Percentiles rank a stretch among this genome's conserved stretches.
phyloP scores from a whole-genome alignment of 176 grass and related monocot genomes.

The Aegilops speltoides region DNA sequence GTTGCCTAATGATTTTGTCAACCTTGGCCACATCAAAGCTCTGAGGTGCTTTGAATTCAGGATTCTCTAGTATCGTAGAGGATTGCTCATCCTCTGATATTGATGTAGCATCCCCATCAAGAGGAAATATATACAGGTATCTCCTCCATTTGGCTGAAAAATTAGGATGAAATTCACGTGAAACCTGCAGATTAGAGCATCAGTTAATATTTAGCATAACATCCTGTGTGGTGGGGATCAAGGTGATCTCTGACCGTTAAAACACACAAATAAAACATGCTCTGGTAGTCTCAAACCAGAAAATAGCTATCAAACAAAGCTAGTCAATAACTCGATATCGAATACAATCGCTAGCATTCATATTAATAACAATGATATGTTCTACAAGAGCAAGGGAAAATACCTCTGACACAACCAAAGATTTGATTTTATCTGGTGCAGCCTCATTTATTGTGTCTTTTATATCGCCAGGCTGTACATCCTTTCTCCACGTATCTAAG shows the following conservation, averaged over 20 bases:
- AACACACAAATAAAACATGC: not conserved
- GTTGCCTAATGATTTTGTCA: constrained; percentile 65
- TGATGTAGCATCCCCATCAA: constrained; percentile 44
- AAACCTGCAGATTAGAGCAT: constrained; percentile 58
- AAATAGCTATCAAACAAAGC: not conserved
- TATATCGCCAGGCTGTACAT: constrained; percentile 64
- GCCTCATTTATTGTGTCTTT: constrained; percentile 54
- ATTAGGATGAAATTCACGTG: constrained; percentile 91
- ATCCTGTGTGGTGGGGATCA: not conserved
- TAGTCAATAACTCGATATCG: not conserved
- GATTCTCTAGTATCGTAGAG: constrained; percentile 10
- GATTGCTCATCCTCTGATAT: constrained; percentile 25
- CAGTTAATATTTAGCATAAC: constrained; percentile 19
- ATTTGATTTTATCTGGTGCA: constrained; percentile 54
- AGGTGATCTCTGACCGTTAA: not conserved
- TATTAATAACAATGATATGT: not conserved
- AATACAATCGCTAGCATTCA: not conserved
- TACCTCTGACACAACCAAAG: constrained; percentile 74
- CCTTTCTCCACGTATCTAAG: constrained; percentile 94
- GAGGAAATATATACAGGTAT: constrained; percentile 92
- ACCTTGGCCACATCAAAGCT: constrained; percentile 80
- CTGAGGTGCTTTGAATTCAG: constrained; percentile 36
- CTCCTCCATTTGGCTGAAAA: constrained; percentile 93
- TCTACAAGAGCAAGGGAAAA: not conserved
- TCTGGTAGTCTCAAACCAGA: not conserved